A percentile compares a stretch with the other conserved stretches of the same genome.
These are phyloP conservation scores for Pseudozyma sp. DNA, from an alignment of 1,284 basidiomycete species.

Conservation along the genomic window DNA sequence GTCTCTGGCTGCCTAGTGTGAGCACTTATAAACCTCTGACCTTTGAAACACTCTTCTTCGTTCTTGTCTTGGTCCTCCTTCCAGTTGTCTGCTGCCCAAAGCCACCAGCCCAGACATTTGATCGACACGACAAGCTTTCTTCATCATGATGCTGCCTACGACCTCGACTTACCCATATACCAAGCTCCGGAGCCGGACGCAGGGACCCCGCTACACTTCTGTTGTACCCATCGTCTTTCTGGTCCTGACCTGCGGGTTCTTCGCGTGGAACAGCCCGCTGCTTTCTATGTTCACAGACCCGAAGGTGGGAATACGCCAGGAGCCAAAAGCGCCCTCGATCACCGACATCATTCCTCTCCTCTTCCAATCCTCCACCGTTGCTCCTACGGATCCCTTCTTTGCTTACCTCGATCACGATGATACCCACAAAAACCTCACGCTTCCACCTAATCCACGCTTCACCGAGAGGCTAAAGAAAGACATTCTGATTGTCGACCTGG, in stretches of 20 bases:
- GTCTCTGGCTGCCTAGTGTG: no score
- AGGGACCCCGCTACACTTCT: background rate
- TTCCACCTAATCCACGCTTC: background rate
- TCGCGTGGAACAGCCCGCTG: background rate
- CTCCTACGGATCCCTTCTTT: background rate
- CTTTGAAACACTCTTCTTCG: background rate
- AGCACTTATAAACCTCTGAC: background rate
- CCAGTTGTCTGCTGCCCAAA: background rate
- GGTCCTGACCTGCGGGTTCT: background rate
- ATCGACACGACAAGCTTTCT: background rate
- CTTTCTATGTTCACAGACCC: background rate
- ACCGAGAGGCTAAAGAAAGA: background rate
- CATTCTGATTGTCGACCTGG: slow-evolving; percentile 4
- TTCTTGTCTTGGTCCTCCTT: background rate
- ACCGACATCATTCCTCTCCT: slow-evolving; percentile 1
- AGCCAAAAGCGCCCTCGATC: background rate
- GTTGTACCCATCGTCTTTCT: background rate
- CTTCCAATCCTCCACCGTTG: background rate
- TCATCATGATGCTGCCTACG: slow-evolving; percentile 1
- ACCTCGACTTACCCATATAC: background rate
- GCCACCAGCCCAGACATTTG: background rate
- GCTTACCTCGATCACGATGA: background rate
- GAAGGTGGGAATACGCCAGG: background rate
- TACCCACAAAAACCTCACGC: background rate
- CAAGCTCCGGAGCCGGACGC: background rate